Base-by-base conservation (phyloP, 257 asterid genomes). In the Solanum boliviense region DNA sequence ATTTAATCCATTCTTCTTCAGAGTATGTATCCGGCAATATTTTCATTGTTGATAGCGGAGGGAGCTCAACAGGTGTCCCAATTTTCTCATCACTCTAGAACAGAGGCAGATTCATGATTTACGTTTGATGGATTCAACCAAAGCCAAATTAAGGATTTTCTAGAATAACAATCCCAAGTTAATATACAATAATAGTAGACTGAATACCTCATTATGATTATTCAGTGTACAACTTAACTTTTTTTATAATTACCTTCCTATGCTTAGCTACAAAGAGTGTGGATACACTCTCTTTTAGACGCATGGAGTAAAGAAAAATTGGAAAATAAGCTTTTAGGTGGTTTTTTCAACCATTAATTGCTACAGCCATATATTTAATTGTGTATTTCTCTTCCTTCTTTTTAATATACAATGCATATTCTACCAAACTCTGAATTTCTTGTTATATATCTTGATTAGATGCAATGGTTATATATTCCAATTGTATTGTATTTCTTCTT, bases 11-110 rank as follows among this genome's bases (percentile, higher is more conserved):
- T 32, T 92, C 89, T 67, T 74, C 89, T 31, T 92, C 94, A 1
- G 88, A 87, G 32, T 91, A 91, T 29, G 89, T 91, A 52, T 88
- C 92, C 5, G 93, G 92, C 75, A 91, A 92, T 31, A 32, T 90
- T 78, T 91, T 87, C 60, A 73, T 91, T 15, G 92, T 91, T 29
- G 93, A 91, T 10, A 78, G 90, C 0, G 92, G 94, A 71, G 72
- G 76, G 21, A 91, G 92, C 29, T 58, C 90, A 83, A 27, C 89
- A 5, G 92, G 94, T 34, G 68, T 86, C 20, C 93, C 94, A 3
- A 92, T 91, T 38, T 91, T 78, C 76, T 91, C 94, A 20, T 90
- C 93, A 62, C 88, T 90, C 20, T 87, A 73, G 48, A 9, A 35
- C 13, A 32, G 4, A 71, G 39, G n/a, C n/a, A 71, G n/a, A 29